Evolutionary conservation across 148 eudicot genomes (phyloP).

Genomic region (Spergularia marina): DNA sequence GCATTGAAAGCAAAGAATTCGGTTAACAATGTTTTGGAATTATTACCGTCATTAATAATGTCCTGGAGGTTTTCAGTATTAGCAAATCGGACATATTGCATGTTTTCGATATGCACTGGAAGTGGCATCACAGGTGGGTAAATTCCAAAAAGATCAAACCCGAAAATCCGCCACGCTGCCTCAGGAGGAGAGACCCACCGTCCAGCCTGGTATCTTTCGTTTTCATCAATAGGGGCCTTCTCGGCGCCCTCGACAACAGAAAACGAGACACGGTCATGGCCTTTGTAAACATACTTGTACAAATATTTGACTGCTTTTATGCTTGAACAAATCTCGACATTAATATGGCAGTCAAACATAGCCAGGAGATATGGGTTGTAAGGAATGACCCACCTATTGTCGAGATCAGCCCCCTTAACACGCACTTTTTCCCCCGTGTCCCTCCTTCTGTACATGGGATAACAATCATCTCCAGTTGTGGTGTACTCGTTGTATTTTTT

Average conservation of each 20-base stretch:
- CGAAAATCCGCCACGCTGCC: constrained; percentile 19
- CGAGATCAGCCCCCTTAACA: too few species aligned
- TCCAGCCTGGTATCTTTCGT: not conserved
- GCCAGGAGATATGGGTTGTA: too few species aligned
- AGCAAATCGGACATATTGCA: not conserved
- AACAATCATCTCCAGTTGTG: not conserved
- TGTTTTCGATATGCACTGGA: not conserved
- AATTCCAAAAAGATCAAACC: constrained; percentile 7
- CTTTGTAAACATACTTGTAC: too few species aligned
- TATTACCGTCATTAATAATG: not conserved
- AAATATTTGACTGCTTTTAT: too few species aligned
- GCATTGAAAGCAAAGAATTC: not conserved
- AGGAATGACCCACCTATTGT: too few species aligned
- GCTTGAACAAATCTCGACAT: too few species aligned
- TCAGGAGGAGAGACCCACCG: constrained; percentile 22
- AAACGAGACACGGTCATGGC: not conserved
- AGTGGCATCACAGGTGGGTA: not conserved
- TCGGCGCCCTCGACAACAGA: not conserved
- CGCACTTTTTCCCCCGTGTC: too few species aligned
- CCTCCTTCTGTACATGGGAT: too few species aligned
- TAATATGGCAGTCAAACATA: too few species aligned
- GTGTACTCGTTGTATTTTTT: not conserved
- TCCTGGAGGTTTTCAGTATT: not conserved
- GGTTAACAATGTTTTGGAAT: not conserved
- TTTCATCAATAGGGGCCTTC: not conserved